Conservation (phyloP, 495 filamentous ascomycete genomes). For the Massariosphaeria phaeospora region DNA sequence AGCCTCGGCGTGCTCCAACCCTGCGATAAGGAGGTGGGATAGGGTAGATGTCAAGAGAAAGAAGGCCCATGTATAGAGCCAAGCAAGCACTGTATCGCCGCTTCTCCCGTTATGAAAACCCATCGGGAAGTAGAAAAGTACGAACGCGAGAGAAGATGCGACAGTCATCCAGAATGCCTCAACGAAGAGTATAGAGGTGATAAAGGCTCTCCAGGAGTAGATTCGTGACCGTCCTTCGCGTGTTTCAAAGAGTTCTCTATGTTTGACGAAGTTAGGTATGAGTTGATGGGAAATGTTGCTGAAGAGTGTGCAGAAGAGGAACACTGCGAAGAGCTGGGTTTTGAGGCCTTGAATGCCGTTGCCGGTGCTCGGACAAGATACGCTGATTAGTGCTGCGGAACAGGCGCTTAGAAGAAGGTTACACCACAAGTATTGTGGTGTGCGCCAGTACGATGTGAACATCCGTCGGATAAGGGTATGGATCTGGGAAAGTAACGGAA, state of each 20-base stretch:
- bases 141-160: slow-evolving; percentile 4
- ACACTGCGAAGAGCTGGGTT: slow-evolving; percentile 12
- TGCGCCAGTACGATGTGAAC: slow-evolving; percentile 14
- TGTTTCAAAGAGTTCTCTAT: slow-evolving; percentile 14
- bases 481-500: slow-evolving; percentile 5
- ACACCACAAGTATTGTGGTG: slow-evolving; percentile 10
- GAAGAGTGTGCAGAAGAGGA: slow-evolving; percentile 6
- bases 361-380: slow-evolving; percentile 1
- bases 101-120: slow-evolving; percentile 17
- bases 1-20: not conserved
- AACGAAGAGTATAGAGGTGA: slow-evolving; percentile 57
- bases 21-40: not conserved
- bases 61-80: no score
- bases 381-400: slow-evolving; percentile 1
- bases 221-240: slow-evolving; percentile 6
- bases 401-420: slow-evolving; percentile 9
- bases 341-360: slow-evolving; percentile 12
- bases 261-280: not conserved
- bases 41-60: slow-evolving; percentile 5
- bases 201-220: slow-evolving; percentile 16
- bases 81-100: no score
- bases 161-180: slow-evolving; percentile 49
- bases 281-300: slow-evolving; percentile 16
- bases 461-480: not conserved
- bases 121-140: slow-evolving; percentile 11